A percentile compares a stretch with the other conserved stretches of the same genome.
These are phyloP conservation scores for Malus orientalis DNA, from an alignment of 306 rosid species.

Conservation along the genomic window DNA sequence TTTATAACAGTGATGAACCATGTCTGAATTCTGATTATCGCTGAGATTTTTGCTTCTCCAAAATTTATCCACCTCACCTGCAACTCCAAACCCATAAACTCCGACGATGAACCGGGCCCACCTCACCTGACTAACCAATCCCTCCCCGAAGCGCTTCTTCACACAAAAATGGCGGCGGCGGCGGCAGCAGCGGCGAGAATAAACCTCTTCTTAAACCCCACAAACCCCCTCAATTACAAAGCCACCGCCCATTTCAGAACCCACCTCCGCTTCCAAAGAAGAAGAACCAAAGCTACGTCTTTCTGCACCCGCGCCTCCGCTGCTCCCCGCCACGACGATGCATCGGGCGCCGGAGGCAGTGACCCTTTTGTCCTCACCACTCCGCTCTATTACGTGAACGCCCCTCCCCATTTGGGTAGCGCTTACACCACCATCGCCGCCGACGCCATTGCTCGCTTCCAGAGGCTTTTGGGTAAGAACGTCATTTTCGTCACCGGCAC, in stretches of 20 bases:
- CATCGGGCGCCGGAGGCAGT: not conserved
- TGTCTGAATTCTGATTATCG: not conserved
- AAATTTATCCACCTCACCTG: not conserved
- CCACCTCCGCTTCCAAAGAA: conserved; percentile 28
- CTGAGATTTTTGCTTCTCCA: not conserved
- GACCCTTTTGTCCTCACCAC: conserved; percentile 78
- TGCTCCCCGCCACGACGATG: not conserved
- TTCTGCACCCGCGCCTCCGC: conserved; percentile 34
- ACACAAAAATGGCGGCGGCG: conserved; percentile 33
- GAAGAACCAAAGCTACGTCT: not conserved
- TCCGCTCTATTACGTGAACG: conserved; percentile 95
- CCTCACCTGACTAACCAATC: not conserved
- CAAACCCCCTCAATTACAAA: conserved; percentile 34
- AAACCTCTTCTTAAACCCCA: conserved; percentile 49
- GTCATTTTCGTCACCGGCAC: conserved; percentile 88
- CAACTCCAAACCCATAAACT: not conserved
- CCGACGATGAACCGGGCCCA: not conserved
- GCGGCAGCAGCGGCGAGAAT: conserved; percentile 37
- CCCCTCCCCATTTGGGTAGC: conserved; percentile 98
- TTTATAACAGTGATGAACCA: not conserved
- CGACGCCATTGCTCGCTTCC: conserved; percentile 91
- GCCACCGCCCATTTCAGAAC: conserved; percentile 25
- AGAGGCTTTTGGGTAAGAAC: conserved; percentile 71
- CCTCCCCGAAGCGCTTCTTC: not conserved
- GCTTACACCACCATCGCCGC: conserved; percentile 97